Evolutionary conservation across 257 asterid genomes (phyloP).

Genomic region (Solanum chiquidenum): DNA sequence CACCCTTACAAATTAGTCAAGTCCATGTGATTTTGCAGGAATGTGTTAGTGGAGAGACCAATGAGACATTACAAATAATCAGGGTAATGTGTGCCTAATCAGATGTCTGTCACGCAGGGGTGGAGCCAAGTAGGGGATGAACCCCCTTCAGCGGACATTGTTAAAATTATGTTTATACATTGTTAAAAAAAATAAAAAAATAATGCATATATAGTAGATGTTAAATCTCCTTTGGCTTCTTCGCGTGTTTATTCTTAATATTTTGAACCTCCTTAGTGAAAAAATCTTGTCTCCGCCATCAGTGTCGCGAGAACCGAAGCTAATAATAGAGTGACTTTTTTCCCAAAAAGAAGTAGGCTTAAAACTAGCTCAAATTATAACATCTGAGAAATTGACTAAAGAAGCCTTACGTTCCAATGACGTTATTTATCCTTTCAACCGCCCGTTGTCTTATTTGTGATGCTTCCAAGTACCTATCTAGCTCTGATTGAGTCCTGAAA

Average conservation of each 20-base stretch:
- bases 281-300: background rate
- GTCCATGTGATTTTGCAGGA: background rate
- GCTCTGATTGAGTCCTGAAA: constrained; percentile 93
- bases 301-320: background rate
- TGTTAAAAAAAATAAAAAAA: background rate
- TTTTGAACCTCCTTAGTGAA: background rate
- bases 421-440: constrained; percentile 76
- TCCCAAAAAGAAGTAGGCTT: background rate
- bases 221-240: background rate
- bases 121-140: background rate
- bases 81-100: background rate
- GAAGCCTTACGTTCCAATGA: constrained; percentile 75
- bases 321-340: background rate
- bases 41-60: background rate
- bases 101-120: background rate
- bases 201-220: background rate
- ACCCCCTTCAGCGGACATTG: background rate
- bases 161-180: background rate
- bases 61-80: background rate
- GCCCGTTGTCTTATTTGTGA: constrained; percentile 85
- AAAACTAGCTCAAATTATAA: background rate
- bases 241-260: background rate
- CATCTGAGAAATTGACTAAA: background rate
- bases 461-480: constrained; percentile 88
- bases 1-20: background rate